Evolutionary conservation across 345 rosid genomes (phyloP).

Genomic region (Anacardium occidentale): DNA sequence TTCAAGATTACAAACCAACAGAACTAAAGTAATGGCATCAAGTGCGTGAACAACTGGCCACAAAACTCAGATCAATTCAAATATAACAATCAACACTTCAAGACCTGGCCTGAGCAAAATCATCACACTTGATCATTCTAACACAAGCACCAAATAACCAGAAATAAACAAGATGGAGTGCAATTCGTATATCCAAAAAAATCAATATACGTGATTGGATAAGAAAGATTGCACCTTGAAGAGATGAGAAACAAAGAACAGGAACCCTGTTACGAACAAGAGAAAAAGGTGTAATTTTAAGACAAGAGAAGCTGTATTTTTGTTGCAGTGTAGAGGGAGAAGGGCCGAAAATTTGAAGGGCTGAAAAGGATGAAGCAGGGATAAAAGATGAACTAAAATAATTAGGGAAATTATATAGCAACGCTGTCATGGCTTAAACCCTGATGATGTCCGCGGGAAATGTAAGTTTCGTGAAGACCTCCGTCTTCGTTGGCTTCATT

Average conservation of each 20-base stretch:
- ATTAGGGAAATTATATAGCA: neutral
- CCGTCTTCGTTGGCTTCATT: neutral
- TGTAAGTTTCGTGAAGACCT: neutral
- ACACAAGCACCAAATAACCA: neutral
- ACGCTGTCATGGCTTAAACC: neutral
- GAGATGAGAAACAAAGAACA: slow-evolving; percentile 11
- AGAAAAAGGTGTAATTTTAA: neutral
- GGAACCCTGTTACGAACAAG: neutral
- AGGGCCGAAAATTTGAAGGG: neutral
- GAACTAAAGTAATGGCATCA: neutral
- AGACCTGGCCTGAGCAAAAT: neutral
- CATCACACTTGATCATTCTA: neutral
- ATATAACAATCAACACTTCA: neutral
- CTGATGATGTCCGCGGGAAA: neutral
- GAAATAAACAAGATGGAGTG: neutral
- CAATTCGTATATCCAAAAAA: no score
- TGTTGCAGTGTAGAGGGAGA: neutral
- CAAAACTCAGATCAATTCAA: neutral
- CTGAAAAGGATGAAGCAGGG: neutral
- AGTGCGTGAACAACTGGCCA: no score
- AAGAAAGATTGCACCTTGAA: slow-evolving; percentile 1
- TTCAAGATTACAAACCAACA: slow-evolving; percentile 15
- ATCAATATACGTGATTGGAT: no score
- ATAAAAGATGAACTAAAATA: neutral
- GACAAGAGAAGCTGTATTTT: neutral